Evolutionary conservation across 169 alveolate species (phyloP).

Genomic region (Babesia gibsoni): DNA sequence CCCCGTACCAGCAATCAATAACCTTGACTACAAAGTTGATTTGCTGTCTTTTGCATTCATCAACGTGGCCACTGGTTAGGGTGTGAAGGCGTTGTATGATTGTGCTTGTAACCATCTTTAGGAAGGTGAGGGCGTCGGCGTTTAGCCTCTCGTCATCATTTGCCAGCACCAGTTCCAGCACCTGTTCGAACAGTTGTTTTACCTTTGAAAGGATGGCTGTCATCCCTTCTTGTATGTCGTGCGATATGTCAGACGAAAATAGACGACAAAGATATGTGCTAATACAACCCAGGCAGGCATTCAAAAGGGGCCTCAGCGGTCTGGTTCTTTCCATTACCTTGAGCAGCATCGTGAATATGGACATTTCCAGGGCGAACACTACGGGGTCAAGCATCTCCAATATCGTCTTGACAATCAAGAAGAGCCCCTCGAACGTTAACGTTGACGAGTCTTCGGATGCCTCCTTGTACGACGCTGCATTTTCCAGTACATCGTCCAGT

Average conservation of each 20-base stretch:
- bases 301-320: constrained; percentile 6
- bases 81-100: background rate
- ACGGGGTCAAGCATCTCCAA: constrained; percentile 45
- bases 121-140: constrained; percentile 24
- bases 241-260: constrained; percentile 7
- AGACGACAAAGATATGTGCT: constrained; percentile 48
- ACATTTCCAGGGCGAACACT: constrained; percentile 34
- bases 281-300: constrained; percentile 35
- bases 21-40: constrained; percentile 23
- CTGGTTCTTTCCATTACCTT: constrained; percentile 27
- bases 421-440: constrained; percentile 59
- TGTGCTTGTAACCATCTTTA: constrained; percentile 21
- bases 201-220: constrained; percentile 16
- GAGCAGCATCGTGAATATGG: constrained; percentile 13
- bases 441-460: constrained; percentile 42
- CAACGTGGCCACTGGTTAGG: background rate
- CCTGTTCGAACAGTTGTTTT: constrained; percentile 25
- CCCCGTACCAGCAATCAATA: constrained; percentile 57
- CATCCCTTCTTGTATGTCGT: background rate
- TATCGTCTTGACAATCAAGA: constrained; percentile 33
- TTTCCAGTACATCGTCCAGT: constrained; percentile 6
- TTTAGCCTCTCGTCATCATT: constrained; percentile 14
- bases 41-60: background rate
- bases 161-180: constrained; percentile 25
- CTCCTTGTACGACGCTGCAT: constrained; percentile 9